These are phyloP conservation scores for Oryza australiensis DNA, from an alignment of 176 grass and related monocot genomes.

Conservation along the genomic window DNA sequence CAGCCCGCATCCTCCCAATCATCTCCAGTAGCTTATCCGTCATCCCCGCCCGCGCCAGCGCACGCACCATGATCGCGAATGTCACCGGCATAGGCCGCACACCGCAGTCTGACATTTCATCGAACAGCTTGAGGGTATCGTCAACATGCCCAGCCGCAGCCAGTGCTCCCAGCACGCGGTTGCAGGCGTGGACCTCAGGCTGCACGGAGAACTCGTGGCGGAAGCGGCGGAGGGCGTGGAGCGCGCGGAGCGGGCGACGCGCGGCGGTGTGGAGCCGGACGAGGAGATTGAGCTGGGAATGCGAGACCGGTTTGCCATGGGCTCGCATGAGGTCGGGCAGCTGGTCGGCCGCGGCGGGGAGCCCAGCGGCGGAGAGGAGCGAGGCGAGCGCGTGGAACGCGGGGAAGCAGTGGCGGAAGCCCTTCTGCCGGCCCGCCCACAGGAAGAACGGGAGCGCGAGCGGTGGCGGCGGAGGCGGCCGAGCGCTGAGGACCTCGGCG, in stretches of 20 bases:
- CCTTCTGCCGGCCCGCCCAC: constrained; percentile 77
- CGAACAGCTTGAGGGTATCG: constrained; percentile 57
- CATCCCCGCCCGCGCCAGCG: constrained; percentile 44
- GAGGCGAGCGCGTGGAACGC: constrained; percentile 75
- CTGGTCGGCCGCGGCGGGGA: constrained; percentile 63
- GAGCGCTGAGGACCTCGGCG: constrained; percentile 55
- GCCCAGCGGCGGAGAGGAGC: constrained; percentile 46
- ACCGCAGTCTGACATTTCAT: constrained; percentile 56
- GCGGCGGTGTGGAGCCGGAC: constrained; percentile 69
- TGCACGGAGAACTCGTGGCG: constrained; percentile 58
- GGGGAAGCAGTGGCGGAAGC: constrained; percentile 70
- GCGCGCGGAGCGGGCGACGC: constrained; percentile 54
- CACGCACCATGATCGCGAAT: constrained; percentile 72
- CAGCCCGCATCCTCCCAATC: constrained; percentile 55
- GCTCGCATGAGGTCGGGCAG: constrained; percentile 79
- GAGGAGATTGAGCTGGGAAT: constrained; percentile 75
- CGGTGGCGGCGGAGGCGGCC: constrained; percentile 47
- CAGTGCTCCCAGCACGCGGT: constrained; percentile 66
- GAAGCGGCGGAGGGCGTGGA: constrained; percentile 66
- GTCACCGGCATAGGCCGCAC: constrained; percentile 60
- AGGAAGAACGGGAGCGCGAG: constrained; percentile 86
- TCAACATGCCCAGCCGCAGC: constrained; percentile 52
- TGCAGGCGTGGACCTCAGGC: constrained; percentile 68
- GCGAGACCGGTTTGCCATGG: constrained; percentile 63
- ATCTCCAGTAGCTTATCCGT: constrained; percentile 54